Evolutionary conservation across 208 protist genomes (phyloP).

Genomic region (Trypanosomatidae sp.): DNA sequence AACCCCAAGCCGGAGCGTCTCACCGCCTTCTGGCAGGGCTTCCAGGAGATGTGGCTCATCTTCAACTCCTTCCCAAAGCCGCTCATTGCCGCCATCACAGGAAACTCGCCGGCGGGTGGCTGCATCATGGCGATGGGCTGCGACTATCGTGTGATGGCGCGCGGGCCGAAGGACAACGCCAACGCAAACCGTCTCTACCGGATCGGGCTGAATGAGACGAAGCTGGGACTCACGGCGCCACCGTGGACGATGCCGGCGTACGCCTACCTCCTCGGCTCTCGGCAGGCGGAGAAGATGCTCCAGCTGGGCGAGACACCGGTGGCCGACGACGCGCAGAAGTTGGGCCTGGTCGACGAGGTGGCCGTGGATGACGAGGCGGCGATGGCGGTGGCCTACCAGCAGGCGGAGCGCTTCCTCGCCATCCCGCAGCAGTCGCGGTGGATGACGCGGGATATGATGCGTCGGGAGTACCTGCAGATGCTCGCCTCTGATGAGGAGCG

Average conservation of each 20-base stretch:
- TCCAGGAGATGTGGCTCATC: slow-evolving; percentile 85
- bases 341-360: slow-evolving; percentile 73
- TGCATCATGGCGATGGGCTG: slow-evolving; percentile 80
- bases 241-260: slow-evolving; percentile 78
- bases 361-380: slow-evolving; percentile 45
- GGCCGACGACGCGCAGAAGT: slow-evolving; percentile 57
- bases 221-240: slow-evolving; percentile 66
- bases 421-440: slow-evolving; percentile 71
- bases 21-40: slow-evolving; percentile 57
- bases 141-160: slow-evolving; percentile 82
- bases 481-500: slow-evolving; percentile 73
- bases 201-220: slow-evolving; percentile 85
- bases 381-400: slow-evolving; percentile 45
- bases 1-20: slow-evolving; percentile 69
- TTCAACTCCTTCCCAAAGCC: slow-evolving; percentile 82
- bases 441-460: slow-evolving; percentile 85
- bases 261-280: slow-evolving; percentile 63
- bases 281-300: slow-evolving; percentile 71
- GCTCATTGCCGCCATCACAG: slow-evolving; percentile 75
- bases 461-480: slow-evolving; percentile 72
- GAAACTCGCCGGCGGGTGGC: slow-evolving; percentile 70
- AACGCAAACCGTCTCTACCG: slow-evolving; percentile 52
- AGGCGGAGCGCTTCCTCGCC: slow-evolving; percentile 61
- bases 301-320: slow-evolving; percentile 76
- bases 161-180: slow-evolving; percentile 43